A percentile compares a stretch with the other conserved stretches of the same genome.
phyloP scores from a whole-genome alignment of 768 basidiomycete species.

The Cystofilobasidium capitatum region DNA sequence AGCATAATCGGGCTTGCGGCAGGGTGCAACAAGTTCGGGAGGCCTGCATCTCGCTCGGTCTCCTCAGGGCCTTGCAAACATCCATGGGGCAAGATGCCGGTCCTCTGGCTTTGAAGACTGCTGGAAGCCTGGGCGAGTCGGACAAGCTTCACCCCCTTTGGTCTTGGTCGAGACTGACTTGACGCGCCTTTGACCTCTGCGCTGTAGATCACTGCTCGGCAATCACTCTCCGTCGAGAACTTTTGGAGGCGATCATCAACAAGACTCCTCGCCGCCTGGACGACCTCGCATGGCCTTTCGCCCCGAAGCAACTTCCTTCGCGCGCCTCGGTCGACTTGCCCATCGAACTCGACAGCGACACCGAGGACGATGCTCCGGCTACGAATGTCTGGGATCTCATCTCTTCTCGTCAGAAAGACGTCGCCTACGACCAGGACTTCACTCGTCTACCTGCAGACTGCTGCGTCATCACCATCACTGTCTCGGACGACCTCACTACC shows the following conservation, averaged over 20 bases:
- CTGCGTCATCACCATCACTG: conserved; percentile 71
- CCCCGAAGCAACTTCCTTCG: conserved; percentile 44
- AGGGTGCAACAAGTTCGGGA: conserved; percentile 64
- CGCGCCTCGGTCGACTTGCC: neutral
- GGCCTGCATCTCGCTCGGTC: conserved; percentile 57
- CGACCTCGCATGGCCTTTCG: conserved; percentile 65
- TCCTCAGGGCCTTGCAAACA: conserved; percentile 66
- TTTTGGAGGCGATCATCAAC: conserved; percentile 68
- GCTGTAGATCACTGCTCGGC: conserved; percentile 59
- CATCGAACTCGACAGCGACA: conserved; percentile 16
- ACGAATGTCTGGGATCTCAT: conserved; percentile 28
- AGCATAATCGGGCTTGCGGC: conserved; percentile 51
- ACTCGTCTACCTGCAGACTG: conserved; percentile 76
- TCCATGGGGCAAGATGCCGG: conserved; percentile 58
- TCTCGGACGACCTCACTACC: conserved; percentile 71
- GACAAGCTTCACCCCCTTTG: conserved; percentile 26
- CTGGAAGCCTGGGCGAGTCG: conserved; percentile 48
- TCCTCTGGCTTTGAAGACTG: conserved; percentile 50
- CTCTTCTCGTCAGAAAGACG: conserved; percentile 6
- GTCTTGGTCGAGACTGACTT: neutral
- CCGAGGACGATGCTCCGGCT: conserved; percentile 42
- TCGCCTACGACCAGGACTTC: conserved; percentile 42
- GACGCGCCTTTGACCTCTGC: conserved; percentile 38
- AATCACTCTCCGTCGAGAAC: conserved; percentile 72
- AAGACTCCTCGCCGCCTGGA: conserved; percentile 42